Evolutionary conservation across 805 yeast species (phyloP), one percentile per base, ranked within the genome.

Genomic region (Ogataea corticis): DNA sequence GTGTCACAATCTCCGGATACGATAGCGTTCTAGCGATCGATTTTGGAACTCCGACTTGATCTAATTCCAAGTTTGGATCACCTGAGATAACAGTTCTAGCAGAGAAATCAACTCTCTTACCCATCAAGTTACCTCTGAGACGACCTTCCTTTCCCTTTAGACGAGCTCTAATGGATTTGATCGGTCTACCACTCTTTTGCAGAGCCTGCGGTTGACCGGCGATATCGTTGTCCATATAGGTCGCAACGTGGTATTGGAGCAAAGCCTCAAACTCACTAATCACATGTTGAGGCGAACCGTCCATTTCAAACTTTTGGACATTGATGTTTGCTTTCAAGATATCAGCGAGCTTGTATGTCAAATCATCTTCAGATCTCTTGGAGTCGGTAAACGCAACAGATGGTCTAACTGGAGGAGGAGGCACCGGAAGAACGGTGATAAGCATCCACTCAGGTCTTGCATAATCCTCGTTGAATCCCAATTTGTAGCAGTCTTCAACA

Each of bases 181-280:
- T 95, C 2, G 99, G 99, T 70, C 99, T 86, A 47, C 99, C 99
- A 46, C 97, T 88, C 69, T 94, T 94, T 65, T 94, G 99, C 51
- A 94, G 77, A 28, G 99, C 99, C 68, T 92, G 99, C 0, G 99
- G 99, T 72, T 94, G 99, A 52, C 99, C 99, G 12, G 99, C 99
- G 69, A 94, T 94, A 71, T 94, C 98, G 67, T 94, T 94, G 71
- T 94, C 99, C 99, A 94, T 94, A 66, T 94, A 94, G 0, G 99
- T 94, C 7, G 99, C 99, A 42, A 94, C 97, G 61, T 94, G 99
- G 68, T 90, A 94, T 66, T 94, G 99, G 49, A 94, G 74, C 56
- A 94, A 79, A 35, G 96, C 86, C 67, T 94, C 99, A 63, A 94
- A 92, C 70, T 94, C 99, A 63, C 87, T 87, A 57, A 94, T 86